These are phyloP conservation scores for Tuber indicum DNA, from an alignment of 495 filamentous ascomycete genomes.

Conservation along the genomic window DNA sequence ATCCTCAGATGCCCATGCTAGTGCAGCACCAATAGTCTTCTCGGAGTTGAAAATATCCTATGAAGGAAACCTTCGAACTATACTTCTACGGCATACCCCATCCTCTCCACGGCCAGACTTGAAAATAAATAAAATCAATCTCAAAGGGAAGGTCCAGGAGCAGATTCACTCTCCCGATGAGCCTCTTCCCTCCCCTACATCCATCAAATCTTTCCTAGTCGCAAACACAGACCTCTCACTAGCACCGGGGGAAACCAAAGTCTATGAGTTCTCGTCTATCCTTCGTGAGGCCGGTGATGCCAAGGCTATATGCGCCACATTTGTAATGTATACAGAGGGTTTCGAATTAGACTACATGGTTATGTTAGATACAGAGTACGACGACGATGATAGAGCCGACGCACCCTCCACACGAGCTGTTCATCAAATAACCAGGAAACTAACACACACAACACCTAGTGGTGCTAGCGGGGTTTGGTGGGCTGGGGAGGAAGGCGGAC, in stretches of 20 bases:
- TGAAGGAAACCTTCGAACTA: conserved; percentile 60
- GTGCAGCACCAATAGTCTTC: conserved; percentile 59
- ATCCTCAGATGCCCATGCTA: conserved; percentile 59
- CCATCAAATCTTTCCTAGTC: conserved; percentile 42
- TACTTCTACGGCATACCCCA: conserved; percentile 46
- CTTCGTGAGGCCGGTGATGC: conserved; percentile 76
- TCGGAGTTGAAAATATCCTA: conserved; percentile 60
- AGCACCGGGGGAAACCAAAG: conserved; percentile 58
- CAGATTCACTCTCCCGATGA: conserved; percentile 17
- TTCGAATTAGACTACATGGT: conserved; percentile 65
- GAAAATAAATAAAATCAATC: conserved; percentile 26
- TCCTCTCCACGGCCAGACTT: conserved; percentile 5
- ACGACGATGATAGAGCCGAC: conserved; percentile 45
- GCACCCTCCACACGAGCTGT: conserved; percentile 35
- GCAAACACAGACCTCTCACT: conserved; percentile 64
- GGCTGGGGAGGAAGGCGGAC: conserved; percentile 16
- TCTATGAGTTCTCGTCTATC: conserved; percentile 64
- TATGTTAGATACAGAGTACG: conserved; percentile 45
- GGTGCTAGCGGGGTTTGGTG: conserved; percentile 30
- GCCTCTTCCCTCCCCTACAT: conserved; percentile 45
- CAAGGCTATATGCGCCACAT: conserved; percentile 56
- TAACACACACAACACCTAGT: conserved; percentile 25
- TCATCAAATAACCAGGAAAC: conserved; percentile 40
- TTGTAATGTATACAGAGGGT: conserved; percentile 55
- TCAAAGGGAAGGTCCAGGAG: conserved; percentile 32